phyloP scores from a whole-genome alignment of 2,329 filamentous ascomycete species.

The Botryotinia calthae region DNA sequence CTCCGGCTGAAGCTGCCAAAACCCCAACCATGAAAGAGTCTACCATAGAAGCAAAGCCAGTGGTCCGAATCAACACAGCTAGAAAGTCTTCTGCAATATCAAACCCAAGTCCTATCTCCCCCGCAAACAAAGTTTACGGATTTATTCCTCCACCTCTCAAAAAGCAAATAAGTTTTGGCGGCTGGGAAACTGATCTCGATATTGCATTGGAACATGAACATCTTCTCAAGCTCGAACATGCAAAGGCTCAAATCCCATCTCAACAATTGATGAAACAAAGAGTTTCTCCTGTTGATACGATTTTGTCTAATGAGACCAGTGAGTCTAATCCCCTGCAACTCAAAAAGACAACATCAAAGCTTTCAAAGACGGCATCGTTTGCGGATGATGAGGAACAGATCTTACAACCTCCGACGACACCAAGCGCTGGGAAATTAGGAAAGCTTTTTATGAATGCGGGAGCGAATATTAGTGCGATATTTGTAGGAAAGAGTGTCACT shows the following conservation, averaged over 20 bases:
- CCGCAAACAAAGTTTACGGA: slow-evolving; percentile 5
- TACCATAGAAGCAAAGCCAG: neutral
- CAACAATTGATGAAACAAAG: neutral
- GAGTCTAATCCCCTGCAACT: neutral
- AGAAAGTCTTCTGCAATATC: neutral
- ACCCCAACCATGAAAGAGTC: neutral
- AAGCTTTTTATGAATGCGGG: slow-evolving; percentile 1
- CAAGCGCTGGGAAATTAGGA: neutral
- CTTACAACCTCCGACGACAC: neutral
- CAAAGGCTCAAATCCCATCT: neutral
- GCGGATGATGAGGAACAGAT: neutral
- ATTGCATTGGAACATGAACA: slow-evolving; percentile 4
- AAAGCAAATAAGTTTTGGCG: neutral
- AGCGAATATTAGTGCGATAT: slow-evolving; percentile 8
- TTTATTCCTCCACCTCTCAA: slow-evolving; percentile 7
- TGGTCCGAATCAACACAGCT: neutral
- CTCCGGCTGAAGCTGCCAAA: neutral
- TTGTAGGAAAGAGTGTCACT: neutral
- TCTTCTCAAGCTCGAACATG: neutral
- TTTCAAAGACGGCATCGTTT: neutral
- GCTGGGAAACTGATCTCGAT: neutral
- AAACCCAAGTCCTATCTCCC: neutral
- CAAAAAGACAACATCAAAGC: neutral
- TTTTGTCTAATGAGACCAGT: neutral
- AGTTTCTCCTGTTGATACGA: neutral